Conservation (phyloP, 805 yeast genomes). For the Candida anglica region DNA sequence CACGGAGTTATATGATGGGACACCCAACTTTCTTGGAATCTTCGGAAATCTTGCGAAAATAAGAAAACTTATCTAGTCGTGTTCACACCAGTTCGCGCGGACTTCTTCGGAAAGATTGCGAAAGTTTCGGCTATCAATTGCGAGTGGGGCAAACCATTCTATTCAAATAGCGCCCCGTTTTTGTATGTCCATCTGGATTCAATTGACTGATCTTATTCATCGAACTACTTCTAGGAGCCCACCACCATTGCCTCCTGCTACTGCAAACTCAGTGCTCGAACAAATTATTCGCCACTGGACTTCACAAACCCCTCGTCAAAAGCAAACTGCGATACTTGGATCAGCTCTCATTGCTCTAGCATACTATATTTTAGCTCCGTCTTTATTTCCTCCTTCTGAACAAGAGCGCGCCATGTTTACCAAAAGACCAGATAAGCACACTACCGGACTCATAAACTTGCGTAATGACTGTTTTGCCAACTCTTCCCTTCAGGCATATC, state of each 20-base stretch:
- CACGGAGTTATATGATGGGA: too few relatives aligned
- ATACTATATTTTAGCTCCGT: conserved; percentile 3
- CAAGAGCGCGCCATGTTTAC: conserved; percentile 36
- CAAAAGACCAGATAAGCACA: conserved; percentile 63
- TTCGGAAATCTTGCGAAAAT: too few relatives aligned
- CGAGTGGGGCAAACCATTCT: too few relatives aligned
- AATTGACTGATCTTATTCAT: too few relatives aligned
- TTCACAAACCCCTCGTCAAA: not conserved
- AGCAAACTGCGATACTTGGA: not conserved
- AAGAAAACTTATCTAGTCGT: too few relatives aligned
- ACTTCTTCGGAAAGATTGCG: too few relatives aligned
- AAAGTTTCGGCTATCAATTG: too few relatives aligned
- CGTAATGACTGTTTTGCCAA: conserved; percentile 93
- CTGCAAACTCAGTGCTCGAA: not conserved
- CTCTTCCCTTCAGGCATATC: conserved; percentile 76
- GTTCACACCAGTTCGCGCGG: too few relatives aligned
- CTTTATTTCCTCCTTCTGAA: conserved; percentile 3
- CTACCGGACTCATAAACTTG: conserved; percentile 79
- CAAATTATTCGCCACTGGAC: not conserved
- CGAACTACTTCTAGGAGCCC: too few relatives aligned
- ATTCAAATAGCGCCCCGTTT: too few relatives aligned
- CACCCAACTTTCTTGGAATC: too few relatives aligned
- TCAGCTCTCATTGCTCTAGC: conserved; percentile 1
- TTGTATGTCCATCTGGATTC: too few relatives aligned
- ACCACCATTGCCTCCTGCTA: not conserved